Conservation (phyloP, 257 asterid species). For the Solanum arcanum region DNA sequence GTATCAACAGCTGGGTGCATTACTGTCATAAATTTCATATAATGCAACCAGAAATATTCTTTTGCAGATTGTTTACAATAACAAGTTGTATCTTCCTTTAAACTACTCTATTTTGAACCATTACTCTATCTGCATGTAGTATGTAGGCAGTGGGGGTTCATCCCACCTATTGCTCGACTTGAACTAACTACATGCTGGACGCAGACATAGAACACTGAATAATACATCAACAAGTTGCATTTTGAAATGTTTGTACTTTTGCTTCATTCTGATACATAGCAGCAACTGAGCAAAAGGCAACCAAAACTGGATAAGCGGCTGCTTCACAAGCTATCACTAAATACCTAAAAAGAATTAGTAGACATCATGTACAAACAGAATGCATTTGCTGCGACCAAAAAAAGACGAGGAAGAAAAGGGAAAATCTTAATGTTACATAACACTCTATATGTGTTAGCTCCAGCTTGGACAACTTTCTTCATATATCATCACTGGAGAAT, state of each 20-base stretch:
- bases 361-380: conserved; percentile 10
- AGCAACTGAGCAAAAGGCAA: background rate
- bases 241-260: background rate
- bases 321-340: background rate
- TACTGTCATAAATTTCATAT: background rate
- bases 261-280: background rate
- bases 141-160: background rate
- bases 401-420: background rate
- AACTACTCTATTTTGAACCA: background rate
- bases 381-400: background rate
- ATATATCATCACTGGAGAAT: background rate
- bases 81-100: background rate
- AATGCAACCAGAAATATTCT: background rate
- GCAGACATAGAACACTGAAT: background rate
- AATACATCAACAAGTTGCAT: background rate
- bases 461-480: background rate
- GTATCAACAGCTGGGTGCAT: background rate
- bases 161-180: background rate
- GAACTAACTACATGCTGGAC: background rate
- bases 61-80: background rate
- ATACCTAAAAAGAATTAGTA: background rate
- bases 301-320: background rate
- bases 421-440: background rate
- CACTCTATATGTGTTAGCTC: background rate
- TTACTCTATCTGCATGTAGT: background rate